Base-by-base conservation (phyloP, 768 basidiomycete genomes). In the Trametes meyenii region DNA sequence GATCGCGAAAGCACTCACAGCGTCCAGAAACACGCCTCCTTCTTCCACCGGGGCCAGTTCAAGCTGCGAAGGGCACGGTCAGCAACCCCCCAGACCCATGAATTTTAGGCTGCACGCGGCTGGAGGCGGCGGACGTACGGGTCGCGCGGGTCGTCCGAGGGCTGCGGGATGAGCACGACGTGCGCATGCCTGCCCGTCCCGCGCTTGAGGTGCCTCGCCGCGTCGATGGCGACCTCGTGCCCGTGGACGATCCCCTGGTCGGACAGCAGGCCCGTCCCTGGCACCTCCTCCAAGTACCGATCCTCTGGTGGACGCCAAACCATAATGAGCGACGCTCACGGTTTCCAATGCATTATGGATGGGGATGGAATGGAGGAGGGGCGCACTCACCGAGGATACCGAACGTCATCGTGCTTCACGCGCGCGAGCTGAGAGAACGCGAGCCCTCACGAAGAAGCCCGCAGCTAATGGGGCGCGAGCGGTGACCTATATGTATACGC, bases 11-110 rank as follows among this genome's bases (percentile, higher is more conserved):
- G 16, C 21, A 63, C 73, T 45, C 56, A 77, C 78, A 79, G 63
- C 12, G 78, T 76, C 77, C 78, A 79, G 65, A 80, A 79, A 61
- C 78, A 78, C 1, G 76, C 75, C 58, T 80, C 79, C 54, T 80
- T 80, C 69, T 75, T 77, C 79, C 78, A 80, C 53, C 68, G 61
- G 10, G 79, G 77, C 79, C 79, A 80, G 58, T 80, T 80, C 33
- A 79, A 55, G 5, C 52, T 63, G 40, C 53, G 33, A 11, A 52
- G n/a, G n/a, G 17, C 24, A 16, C 7, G 45, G 33, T 36, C 17
- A 26, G 14, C 17, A 16, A 8, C 14, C 43, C 17, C 39, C 21
- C 6, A 40, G 38, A 35, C 16, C n/a, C 1, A 14, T 11, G 4
- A n/a, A 2, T 14, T 29, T n/a, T 5, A 1, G 40, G n/a, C n/a